These are phyloP conservation scores for Populus simonii DNA, from an alignment of 345 rosid species.

Conservation along the genomic window DNA sequence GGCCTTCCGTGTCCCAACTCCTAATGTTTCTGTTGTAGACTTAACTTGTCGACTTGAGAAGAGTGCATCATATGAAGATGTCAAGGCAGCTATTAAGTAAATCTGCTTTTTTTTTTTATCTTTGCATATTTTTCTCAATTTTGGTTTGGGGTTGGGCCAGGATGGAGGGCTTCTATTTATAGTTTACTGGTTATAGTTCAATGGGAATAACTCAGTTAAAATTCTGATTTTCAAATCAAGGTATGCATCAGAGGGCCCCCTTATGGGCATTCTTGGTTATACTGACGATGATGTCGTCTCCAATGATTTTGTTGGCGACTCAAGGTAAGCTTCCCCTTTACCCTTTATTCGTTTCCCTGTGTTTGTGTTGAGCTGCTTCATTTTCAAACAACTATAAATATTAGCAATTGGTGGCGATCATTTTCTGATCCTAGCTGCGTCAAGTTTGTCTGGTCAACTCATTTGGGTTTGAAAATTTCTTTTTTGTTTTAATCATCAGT, in stretches of 20 bases:
- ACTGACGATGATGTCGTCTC: slow-evolving; percentile 98
- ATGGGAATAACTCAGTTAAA: slow-evolving; percentile 1
- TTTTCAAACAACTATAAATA: background rate
- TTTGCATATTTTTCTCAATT: background rate
- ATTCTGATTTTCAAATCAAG: slow-evolving; percentile 30
- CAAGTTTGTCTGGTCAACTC: background rate
- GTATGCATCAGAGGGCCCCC: slow-evolving; percentile 88
- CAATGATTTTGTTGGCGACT: slow-evolving; percentile 86
- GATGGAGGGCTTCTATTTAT: too few species aligned
- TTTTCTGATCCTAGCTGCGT: background rate
- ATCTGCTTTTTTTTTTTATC: background rate
- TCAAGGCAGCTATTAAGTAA: slow-evolving; percentile 91
- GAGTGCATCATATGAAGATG: slow-evolving; percentile 88
- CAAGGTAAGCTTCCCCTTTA: slow-evolving; percentile 47
- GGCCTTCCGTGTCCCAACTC: slow-evolving; percentile 99
- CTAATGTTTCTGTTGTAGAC: slow-evolving; percentile 97
- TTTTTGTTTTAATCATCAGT: background rate
- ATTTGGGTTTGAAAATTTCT: background rate
- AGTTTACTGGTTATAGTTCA: background rate
- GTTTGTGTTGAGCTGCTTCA: background rate
- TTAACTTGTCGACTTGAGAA: slow-evolving; percentile 94
- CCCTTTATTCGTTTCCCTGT: background rate
- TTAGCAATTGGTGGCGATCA: background rate
- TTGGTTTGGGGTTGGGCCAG: background rate
- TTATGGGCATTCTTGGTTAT: slow-evolving; percentile 91